Evolutionary conservation across 306 rosid species (phyloP).

Genomic region (Prosopis cineraria): DNA sequence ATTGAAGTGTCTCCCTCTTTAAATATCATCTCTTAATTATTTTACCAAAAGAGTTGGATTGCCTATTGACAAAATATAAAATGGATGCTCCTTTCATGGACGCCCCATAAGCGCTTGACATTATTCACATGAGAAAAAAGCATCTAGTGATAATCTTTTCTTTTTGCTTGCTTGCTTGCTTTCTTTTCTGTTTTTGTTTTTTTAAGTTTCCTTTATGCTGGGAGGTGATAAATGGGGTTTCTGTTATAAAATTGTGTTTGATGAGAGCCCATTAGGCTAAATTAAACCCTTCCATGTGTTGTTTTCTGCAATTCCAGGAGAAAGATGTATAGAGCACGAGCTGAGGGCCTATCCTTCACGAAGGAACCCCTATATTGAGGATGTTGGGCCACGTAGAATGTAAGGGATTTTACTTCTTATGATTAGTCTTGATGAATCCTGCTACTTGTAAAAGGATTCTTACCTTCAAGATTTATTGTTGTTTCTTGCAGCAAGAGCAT

Average conservation of each 20-base stretch:
- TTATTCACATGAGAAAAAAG: not conserved
- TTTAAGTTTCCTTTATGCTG: not conserved
- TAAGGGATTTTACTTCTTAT: constrained; percentile 33
- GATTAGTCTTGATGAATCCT: not conserved
- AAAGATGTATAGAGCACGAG: constrained; percentile 46
- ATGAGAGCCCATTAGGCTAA: not conserved
- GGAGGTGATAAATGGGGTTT: not conserved
- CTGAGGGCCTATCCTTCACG: constrained; percentile 57
- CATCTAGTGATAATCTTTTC: not conserved
- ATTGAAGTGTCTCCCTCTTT: not conserved
- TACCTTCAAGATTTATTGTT: not conserved
- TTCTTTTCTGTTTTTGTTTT: too few relatives aligned
- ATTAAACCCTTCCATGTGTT: not conserved
- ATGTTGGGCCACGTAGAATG: constrained; percentile 69
- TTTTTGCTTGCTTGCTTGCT: too few relatives aligned
- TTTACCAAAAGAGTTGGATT: not conserved
- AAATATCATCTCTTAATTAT: not conserved
- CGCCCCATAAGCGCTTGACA: not conserved
- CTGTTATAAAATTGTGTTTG: not conserved
- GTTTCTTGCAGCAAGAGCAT: constrained; percentile 61
- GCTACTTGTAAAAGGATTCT: not conserved
- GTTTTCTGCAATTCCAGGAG: not conserved
- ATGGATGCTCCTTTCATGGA: not conserved
- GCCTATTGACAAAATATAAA: not conserved
- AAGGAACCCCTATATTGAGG: constrained; percentile 82